Base-by-base conservation (phyloP, 78 protist species). In the Dictyostelium firmibasis region DNA sequence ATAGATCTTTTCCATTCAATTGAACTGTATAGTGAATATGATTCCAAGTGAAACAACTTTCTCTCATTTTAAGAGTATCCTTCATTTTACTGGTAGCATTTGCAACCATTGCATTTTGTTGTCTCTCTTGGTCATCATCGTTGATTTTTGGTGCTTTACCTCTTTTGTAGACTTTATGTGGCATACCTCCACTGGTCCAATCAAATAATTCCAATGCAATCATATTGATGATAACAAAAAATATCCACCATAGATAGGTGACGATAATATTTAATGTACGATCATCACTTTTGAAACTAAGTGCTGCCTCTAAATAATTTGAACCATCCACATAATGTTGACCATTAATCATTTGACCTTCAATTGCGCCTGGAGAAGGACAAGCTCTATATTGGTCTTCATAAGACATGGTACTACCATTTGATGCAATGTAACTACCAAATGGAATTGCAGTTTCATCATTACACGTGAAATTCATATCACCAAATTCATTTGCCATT, bases 81-180 rank as follows among this genome's bases (percentile, higher is more conserved):
- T 83, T 83, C 81, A 83, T 62, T 25, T 83, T 83, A 8, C 53
- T 8, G 4, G 96, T 93, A 20, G 91, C 96, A 2, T 85, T 41
- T 44, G 79, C 75, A 4, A 93, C 92, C 44, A 81, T 25, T 78
- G 25, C 50, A 41, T 81, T 85, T 31, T 44, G 78, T 13, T 79
- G 47, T 33, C 70, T 81, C 6, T 91, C 86, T 33, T 74, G 78
- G 5, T 79, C 83, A 14, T n/a, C 74, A 57, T 69, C 92, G 50
- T 95, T 74, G 13, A 86, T 76, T 72, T 88, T 88, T 31, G 93
- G 93, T 2, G 93, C 93, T 29, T 88, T 88, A 47, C 93, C 93
- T 88, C 47, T 76, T 62, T 88, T 88, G 41, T 88, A 88, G 33
- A 88, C 93, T 50, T 88, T 88, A 33, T 84, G 91, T 27, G 83